Percentiles rank a stretch among this genome's conserved stretches.
These are phyloP conservation scores for Monosporozyma aerobia DNA, from an alignment of 805 yeast species.

Conservation along the genomic window DNA sequence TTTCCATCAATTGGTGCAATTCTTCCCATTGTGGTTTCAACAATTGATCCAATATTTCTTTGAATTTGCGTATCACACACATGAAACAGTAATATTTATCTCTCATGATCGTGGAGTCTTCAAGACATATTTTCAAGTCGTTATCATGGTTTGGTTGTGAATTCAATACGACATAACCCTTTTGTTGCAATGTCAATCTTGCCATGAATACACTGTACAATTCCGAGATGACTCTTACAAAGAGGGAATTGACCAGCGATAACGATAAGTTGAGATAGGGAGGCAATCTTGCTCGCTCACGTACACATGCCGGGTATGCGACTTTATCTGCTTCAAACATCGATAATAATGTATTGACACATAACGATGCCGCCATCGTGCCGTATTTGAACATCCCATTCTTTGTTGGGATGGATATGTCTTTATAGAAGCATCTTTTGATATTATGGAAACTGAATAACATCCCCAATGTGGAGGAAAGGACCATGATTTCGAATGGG, in stretches of 20 bases:
- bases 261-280: slow-evolving; percentile 11
- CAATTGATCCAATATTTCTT: slow-evolving; percentile 14
- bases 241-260: slow-evolving; percentile 14
- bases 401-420: slow-evolving; percentile 5
- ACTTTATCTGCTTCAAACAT: slow-evolving; percentile 9
- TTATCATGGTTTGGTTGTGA: slow-evolving; percentile 6
- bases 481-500: slow-evolving; percentile 16
- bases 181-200: slow-evolving; percentile 15
- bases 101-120: slow-evolving; percentile 6
- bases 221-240: slow-evolving; percentile 18
- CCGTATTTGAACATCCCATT: slow-evolving; percentile 16
- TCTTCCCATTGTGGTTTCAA: slow-evolving; percentile 6
- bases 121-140: slow-evolving; percentile 1
- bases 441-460: slow-evolving; percentile 16
- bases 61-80: slow-evolving; percentile 8
- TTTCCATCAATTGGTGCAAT: slow-evolving; percentile 8
- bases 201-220: slow-evolving; percentile 16
- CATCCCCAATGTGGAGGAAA: slow-evolving; percentile 18
- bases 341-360: slow-evolving; percentile 11
- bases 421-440: slow-evolving; percentile 9
- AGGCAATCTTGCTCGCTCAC: neutral
- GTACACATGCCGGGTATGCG: neutral
- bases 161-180: slow-evolving; percentile 8
- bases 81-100: slow-evolving; percentile 11
- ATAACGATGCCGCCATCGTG: slow-evolving; percentile 11